Percentiles rank a stretch among this genome's conserved stretches.
These are phyloP conservation scores for Nitzschia sp. DNA, from an alignment of 108 stramenopile species.

Conservation along the genomic window DNA sequence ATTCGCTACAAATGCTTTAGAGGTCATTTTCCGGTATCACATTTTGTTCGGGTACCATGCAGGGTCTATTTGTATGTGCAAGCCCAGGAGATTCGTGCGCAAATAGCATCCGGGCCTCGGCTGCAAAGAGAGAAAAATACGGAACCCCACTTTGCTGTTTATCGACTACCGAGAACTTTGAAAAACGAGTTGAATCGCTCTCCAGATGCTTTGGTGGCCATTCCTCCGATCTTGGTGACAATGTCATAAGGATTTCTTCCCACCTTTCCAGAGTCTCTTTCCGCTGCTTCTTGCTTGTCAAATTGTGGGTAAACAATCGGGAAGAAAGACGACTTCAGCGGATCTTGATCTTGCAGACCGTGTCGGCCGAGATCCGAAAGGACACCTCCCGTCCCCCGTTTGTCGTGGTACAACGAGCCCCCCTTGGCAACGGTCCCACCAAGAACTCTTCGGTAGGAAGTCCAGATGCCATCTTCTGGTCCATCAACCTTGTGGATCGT, in stretches of 20 bases:
- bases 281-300: constrained; percentile 56
- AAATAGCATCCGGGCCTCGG: background rate
- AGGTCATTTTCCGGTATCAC: too few species aligned
- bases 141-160: too few species aligned
- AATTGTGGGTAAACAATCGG: constrained; percentile 83
- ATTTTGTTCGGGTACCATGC: background rate
- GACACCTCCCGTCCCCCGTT: constrained; percentile 84
- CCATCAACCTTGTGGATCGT: constrained; percentile 95
- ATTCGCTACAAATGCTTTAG: background rate
- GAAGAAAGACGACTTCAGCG: constrained; percentile 77
- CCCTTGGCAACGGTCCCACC: constrained; percentile 87
- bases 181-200: constrained; percentile 85
- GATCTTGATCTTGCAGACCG: constrained; percentile 69
- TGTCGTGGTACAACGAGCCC: constrained; percentile 77
- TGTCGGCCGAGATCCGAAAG: constrained; percentile 87
- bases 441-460: constrained; percentile 83
- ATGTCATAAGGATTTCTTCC: constrained; percentile 81
- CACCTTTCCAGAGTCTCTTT: constrained; percentile 72
- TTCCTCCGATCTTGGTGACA: constrained; percentile 75
- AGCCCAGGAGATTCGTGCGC: background rate
- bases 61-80: background rate
- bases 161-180: constrained; percentile 74
- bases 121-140: too few species aligned
- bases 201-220: constrained; percentile 84
- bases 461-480: constrained; percentile 87